Evolutionary conservation across 805 yeast genomes (phyloP), one percentile per base, ranked within the genome.

Genomic region (Hanseniaspora meyeri): DNA sequence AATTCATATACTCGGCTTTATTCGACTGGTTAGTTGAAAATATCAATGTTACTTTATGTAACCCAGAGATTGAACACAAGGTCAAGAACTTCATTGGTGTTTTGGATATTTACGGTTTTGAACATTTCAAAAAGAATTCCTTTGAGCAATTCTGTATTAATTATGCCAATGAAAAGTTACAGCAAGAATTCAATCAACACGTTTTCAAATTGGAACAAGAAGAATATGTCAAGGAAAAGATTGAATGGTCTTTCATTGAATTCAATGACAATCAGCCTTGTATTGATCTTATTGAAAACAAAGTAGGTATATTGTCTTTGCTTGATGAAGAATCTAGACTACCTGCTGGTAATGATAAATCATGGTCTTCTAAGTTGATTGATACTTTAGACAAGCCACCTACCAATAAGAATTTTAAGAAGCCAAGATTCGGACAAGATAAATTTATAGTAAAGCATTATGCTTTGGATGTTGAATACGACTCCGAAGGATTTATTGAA

Each of bases 81-180:
- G 77, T 83, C 55, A 72, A 77, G 48, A 78, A 87, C 1, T 93
- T 91, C 64, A 91, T 91, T 65, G 98, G 98, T 69, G 97, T 91
- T 34, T 77, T 91, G 64, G 98, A 91, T 83, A 91, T 91, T 63
- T 91, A 91, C 66, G 98, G 98, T 27, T 91, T 91, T 69, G 98
- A 91, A 71, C 97, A 91, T 71, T 91, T 91, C 68, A 90, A 87
- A 62, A 82, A 80, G 64, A 91, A 91, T 72, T 89, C 96, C 9
- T 91, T 91, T 66, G 98, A 91, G 72, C 98, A 91, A 70, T 91
- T 91, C 71, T 91, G 98, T 74, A 90, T 90, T 71, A 90, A 90
- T 69, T 90, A 90, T 69, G 96, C 97, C 47, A 90, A 90, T 71
- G 98, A 91, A 73, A 91, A 91, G 71, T 77, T 91, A 64, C 97